Evolutionary conservation across 306 rosid genomes (phyloP).

Genomic region (Hylodesmum podocarpum): DNA sequence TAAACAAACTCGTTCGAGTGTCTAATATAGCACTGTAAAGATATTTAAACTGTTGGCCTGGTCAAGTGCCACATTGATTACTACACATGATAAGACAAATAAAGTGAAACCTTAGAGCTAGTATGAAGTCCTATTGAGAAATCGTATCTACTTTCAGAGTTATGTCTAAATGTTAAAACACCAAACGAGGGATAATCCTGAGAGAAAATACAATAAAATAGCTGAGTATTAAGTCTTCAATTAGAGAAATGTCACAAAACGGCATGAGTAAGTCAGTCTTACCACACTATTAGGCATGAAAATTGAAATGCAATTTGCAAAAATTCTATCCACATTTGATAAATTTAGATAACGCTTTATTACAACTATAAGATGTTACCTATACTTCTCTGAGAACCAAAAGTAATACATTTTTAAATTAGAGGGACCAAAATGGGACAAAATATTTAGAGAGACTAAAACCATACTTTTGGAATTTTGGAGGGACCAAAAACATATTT

Average conservation of each 20-base stretch:
- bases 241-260: constrained; percentile 8
- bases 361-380: too few relatives aligned
- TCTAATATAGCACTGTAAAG: not conserved
- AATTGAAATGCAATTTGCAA: constrained; percentile 18
- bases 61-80: not conserved
- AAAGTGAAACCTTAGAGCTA: not conserved
- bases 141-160: not conserved
- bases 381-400: too few relatives aligned
- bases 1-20: not conserved
- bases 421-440: too few relatives aligned
- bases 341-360: too few relatives aligned
- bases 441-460: too few relatives aligned
- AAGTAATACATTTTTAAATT: too few relatives aligned
- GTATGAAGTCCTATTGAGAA: not conserved
- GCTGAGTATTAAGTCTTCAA: constrained; percentile 3
- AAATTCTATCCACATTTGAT: constrained; percentile 2
- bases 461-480: too few relatives aligned
- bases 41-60: not conserved
- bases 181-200: not conserved
- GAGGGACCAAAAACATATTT: too few relatives aligned
- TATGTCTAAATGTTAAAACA: constrained; percentile 18
- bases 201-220: constrained; percentile 4
- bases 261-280: not conserved
- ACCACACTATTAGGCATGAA: not conserved
- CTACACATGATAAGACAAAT: not conserved